These are phyloP conservation scores for Hevea brasiliensis DNA, from an alignment of 345 rosid genomes.

Conservation along the genomic window DNA sequence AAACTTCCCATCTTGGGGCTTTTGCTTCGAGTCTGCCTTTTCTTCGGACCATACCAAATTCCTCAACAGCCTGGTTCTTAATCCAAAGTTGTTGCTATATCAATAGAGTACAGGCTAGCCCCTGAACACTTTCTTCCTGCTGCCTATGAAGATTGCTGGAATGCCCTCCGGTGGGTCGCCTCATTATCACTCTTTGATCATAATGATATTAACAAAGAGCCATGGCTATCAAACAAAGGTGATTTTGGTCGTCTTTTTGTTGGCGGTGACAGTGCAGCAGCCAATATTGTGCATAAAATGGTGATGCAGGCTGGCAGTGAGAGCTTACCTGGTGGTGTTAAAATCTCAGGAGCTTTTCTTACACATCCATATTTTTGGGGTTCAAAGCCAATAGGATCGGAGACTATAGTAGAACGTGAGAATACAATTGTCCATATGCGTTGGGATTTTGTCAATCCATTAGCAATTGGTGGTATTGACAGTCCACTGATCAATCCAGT, in stretches of 20 bases:
- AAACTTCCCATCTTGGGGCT: slow-evolving; percentile 42
- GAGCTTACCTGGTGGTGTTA: slow-evolving; percentile 22
- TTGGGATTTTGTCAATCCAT: slow-evolving; percentile 30
- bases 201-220: slow-evolving; percentile 29
- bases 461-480: slow-evolving; percentile 29
- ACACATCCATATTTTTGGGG: slow-evolving; percentile 55
- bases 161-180: slow-evolving; percentile 41
- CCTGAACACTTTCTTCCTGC: slow-evolving; percentile 45
- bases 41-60: slow-evolving; percentile 19
- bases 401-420: background rate
- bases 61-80: slow-evolving; percentile 28
- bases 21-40: slow-evolving; percentile 44
- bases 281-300: slow-evolving; percentile 13
- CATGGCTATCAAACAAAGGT: slow-evolving; percentile 38
- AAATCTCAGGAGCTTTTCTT: slow-evolving; percentile 33
- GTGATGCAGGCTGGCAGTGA: slow-evolving; percentile 35
- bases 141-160: slow-evolving; percentile 46
- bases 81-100: slow-evolving; percentile 35
- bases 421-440: background rate
- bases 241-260: slow-evolving; percentile 9
- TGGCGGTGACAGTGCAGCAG: slow-evolving; percentile 17
- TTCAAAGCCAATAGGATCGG: slow-evolving; percentile 39
- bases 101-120: slow-evolving; percentile 47
- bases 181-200: too few species aligned
- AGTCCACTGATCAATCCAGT: slow-evolving; percentile 27